Evolutionary conservation across 2,329 filamentous ascomycete genomes (phyloP).

Genomic region (Leptographium lundbergii): DNA sequence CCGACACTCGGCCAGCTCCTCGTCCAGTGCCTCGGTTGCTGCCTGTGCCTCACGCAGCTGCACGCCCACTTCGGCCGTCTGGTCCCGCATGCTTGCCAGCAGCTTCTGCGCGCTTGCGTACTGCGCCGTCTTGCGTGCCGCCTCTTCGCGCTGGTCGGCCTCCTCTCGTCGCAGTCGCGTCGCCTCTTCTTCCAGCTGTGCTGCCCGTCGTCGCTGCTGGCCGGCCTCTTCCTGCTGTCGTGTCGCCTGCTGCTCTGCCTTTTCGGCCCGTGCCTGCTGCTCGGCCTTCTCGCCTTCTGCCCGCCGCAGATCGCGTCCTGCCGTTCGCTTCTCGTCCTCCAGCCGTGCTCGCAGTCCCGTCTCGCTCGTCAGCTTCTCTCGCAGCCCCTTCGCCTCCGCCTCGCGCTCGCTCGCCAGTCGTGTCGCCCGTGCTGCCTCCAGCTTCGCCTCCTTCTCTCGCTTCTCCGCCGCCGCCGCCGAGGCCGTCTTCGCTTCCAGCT

Average conservation of each 20-base stretch:
- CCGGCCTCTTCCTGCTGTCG: conserved; percentile 60
- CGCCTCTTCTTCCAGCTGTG: conserved; percentile 62
- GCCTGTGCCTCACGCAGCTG: conserved; percentile 84
- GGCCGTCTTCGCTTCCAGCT: conserved; percentile 43
- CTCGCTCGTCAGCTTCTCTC: conserved; percentile 67
- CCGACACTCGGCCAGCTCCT: conserved; percentile 83
- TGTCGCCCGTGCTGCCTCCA: conserved; percentile 58
- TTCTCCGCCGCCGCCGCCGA: conserved; percentile 69
- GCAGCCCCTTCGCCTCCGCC: conserved; percentile 61
- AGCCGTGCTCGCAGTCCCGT: conserved; percentile 57
- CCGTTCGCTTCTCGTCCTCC: conserved; percentile 65
- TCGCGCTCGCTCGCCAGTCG: conserved; percentile 63
- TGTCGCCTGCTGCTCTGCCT: conserved; percentile 54
- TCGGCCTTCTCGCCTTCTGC: conserved; percentile 72
- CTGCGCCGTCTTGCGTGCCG: conserved; percentile 64
- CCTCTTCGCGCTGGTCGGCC: conserved; percentile 47
- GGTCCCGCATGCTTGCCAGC: conserved; percentile 85
- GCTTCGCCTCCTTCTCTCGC: conserved; percentile 67
- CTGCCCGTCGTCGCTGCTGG: conserved; percentile 48
- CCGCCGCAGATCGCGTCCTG: conserved; percentile 64
- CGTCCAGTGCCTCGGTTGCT: conserved; percentile 75
- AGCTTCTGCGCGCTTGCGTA: conserved; percentile 75
- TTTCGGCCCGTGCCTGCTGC: conserved; percentile 60
- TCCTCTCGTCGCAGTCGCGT: conserved; percentile 57
- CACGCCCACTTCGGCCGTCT: conserved; percentile 73